Conservation (phyloP, 225 moss, liverwort and hornwort species). For the Pseudoscleropodium purum region DNA sequence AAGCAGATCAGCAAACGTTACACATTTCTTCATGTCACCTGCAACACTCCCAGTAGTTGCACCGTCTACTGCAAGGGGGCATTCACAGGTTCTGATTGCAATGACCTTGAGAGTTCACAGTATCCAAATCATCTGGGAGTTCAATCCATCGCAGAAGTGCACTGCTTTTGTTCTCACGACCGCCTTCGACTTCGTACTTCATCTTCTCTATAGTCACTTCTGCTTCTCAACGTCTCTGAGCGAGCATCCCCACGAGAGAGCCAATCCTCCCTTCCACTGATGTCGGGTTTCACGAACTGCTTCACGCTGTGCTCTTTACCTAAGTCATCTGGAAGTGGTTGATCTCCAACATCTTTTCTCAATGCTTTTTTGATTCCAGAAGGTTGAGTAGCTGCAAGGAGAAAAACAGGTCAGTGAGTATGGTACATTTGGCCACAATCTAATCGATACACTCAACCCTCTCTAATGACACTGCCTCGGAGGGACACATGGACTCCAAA, state of each 20-base stretch:
- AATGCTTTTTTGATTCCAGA: not conserved
- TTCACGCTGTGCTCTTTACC: not conserved
- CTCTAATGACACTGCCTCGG: not conserved
- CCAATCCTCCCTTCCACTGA: slow-evolving; percentile 12
- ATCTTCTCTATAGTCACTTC: slow-evolving; percentile 15
- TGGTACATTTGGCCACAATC: not conserved
- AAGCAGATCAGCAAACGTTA: not conserved
- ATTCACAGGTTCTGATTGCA: not conserved
- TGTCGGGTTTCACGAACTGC: not conserved
- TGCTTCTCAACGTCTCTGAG: not conserved
- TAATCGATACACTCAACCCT: not conserved
- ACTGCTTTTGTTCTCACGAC: not conserved
- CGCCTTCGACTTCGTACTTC: slow-evolving; percentile 45
- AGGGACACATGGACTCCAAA: not conserved
- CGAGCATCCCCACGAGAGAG: slow-evolving; percentile 6
- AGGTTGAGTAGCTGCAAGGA: slow-evolving; percentile 11
- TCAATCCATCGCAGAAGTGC: not conserved
- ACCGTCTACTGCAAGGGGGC: not conserved
- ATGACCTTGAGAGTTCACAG: not conserved
- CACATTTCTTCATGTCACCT: not conserved
- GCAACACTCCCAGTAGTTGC: not conserved
- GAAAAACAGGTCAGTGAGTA: not conserved
- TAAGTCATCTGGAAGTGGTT: not conserved
- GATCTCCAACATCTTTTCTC: not conserved
- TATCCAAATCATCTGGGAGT: not conserved